Evolutionary conservation across 208 protist genomes (phyloP).

Genomic region (Trypanosoma platydactyli): DNA sequence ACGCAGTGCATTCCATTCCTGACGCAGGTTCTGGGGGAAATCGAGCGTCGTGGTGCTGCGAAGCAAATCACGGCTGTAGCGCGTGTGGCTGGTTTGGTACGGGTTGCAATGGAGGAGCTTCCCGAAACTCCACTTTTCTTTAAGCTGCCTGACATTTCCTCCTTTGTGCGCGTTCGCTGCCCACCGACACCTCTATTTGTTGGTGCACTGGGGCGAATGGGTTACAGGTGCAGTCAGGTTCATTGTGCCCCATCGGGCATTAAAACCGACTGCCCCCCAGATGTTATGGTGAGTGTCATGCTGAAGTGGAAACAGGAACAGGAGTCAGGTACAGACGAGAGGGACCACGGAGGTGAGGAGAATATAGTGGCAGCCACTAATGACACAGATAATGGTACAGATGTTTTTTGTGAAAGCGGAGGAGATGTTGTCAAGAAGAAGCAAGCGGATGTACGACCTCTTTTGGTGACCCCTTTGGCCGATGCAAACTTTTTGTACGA

Average conservation of each 20-base stretch:
- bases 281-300: constrained; percentile 85
- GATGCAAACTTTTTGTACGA: constrained; percentile 80
- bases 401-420: not conserved
- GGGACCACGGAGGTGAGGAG: not conserved
- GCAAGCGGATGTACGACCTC: not conserved
- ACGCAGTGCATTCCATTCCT: constrained; percentile 91
- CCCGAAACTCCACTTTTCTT: constrained; percentile 88
- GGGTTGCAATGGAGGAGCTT: constrained; percentile 84
- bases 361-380: not conserved
- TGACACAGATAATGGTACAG: constrained; percentile 1
- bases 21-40: constrained; percentile 51
- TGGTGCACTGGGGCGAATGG: constrained; percentile 70
- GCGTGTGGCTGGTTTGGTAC: constrained; percentile 86
- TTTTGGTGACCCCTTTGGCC: constrained; percentile 43
- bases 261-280: constrained; percentile 92
- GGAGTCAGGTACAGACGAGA: constrained; percentile 22
- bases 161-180: constrained; percentile 74
- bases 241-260: constrained; percentile 87
- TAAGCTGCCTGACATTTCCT: constrained; percentile 65
- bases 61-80: constrained; percentile 54
- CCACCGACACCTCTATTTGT: constrained; percentile 76
- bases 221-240: constrained; percentile 90
- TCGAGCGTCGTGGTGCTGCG: constrained; percentile 67
- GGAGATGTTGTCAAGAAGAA: constrained; percentile 7
- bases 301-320: constrained; percentile 66